These are phyloP conservation scores for Rhododendron griersonianum DNA, from an alignment of 148 eudicot genomes.

Conservation along the genomic window DNA sequence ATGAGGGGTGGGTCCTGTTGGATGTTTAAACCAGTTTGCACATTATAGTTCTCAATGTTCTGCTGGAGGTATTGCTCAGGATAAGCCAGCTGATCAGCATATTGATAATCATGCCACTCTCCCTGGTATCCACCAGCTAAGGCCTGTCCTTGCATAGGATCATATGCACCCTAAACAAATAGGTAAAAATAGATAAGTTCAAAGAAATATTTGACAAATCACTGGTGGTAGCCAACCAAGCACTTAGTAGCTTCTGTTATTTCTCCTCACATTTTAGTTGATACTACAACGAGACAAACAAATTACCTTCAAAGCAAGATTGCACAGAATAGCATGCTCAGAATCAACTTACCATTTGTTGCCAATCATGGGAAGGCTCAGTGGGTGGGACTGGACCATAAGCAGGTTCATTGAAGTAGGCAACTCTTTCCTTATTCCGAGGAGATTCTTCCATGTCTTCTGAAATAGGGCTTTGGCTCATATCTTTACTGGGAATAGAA, in stretches of 20 bases:
- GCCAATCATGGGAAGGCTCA: conserved; percentile 80
- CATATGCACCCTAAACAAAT: conserved; percentile 74
- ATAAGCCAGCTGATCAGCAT: conserved; percentile 82
- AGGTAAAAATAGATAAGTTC: neutral
- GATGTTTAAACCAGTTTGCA: conserved; percentile 42
- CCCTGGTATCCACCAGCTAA: conserved; percentile 61
- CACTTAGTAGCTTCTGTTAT: neutral
- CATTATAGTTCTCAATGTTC: conserved; percentile 58
- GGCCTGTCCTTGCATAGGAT: conserved; percentile 70
- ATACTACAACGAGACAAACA: neutral
- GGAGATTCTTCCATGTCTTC: conserved; percentile 99
- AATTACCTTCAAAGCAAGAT: neutral
- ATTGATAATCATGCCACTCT: conserved; percentile 93
- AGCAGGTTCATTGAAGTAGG: conserved; percentile 70
- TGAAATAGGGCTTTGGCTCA: conserved; percentile 85
- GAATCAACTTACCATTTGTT: conserved; percentile 53
- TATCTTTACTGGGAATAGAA: conserved; percentile 68
- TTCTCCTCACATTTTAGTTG: neutral
- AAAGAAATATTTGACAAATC: conserved; percentile 3
- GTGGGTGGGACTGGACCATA: conserved; percentile 93
- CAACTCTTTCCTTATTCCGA: conserved; percentile 58
- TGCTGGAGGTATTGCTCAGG: conserved; percentile 89
- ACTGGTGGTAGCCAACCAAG: neutral
- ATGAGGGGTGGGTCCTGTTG: conserved; percentile 81
- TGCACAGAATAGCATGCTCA: neutral